These are phyloP conservation scores for Takakia lepidozioides DNA, from an alignment of 225 moss, liverwort and hornwort species.

Conservation along the genomic window DNA sequence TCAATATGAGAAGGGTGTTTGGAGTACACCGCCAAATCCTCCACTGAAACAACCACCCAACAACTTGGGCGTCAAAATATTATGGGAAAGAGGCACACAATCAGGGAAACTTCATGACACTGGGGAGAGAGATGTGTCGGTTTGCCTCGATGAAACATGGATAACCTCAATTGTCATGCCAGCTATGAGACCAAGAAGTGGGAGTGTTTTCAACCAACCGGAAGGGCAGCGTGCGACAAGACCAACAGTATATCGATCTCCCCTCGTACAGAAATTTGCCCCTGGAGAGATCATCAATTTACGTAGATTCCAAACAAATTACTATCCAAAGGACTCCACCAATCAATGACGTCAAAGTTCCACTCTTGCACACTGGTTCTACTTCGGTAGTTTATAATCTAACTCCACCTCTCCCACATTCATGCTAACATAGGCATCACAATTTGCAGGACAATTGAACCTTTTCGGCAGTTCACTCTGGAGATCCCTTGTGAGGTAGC, in stretches of 20 bases:
- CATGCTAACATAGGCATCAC: too few relatives aligned
- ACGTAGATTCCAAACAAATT: too few relatives aligned
- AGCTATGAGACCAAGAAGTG: background rate
- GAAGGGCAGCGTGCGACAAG: slow-evolving; percentile 35
- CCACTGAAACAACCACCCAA: too few relatives aligned
- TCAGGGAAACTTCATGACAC: background rate
- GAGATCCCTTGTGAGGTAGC: too few relatives aligned
- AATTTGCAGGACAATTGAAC: too few relatives aligned
- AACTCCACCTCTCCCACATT: background rate
- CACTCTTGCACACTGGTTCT: too few relatives aligned
- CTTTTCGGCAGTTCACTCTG: too few relatives aligned
- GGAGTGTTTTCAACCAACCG: slow-evolving; percentile 12
- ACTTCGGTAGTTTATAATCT: background rate
- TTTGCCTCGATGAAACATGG: background rate
- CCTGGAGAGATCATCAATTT: slow-evolving; percentile 13
- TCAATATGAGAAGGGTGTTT: slow-evolving; percentile 20
- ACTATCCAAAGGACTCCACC: too few relatives aligned
- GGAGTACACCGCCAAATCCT: slow-evolving; percentile 24
- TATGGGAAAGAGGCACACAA: background rate
- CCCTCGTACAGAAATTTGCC: slow-evolving; percentile 21
- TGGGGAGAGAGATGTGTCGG: background rate
- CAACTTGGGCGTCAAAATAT: background rate
- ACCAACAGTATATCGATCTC: slow-evolving; percentile 24
- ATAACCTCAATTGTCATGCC: background rate
- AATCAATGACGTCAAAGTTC: background rate